Base-by-base conservation (phyloP, 2,329 filamentous ascomycete species). In the Paecilomyces variotii region DNA sequence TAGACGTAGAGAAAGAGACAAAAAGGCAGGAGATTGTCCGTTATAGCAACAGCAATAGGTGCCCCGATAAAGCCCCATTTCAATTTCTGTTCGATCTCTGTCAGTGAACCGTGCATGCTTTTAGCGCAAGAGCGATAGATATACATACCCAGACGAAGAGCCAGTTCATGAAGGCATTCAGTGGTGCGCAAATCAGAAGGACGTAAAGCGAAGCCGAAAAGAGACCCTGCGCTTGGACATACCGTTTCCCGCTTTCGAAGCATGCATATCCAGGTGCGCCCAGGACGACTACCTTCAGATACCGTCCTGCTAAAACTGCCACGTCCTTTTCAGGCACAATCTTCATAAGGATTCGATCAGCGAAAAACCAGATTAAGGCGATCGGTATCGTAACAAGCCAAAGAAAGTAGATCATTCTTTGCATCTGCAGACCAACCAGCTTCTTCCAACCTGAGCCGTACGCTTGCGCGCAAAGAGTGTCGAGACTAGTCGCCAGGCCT, bases 391-490 rank as follows among this genome's bases (percentile, higher is more conserved):
- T 88, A 63, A 91, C 81, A 2, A 81, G 71, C 78, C 88, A 87
- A 2, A 94, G 80, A 69, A 94, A 92, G 69, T 81, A 88, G 1
- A 89, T 79, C 89, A 93, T 93, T 58, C 89, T 82, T 74, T 94
- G 89, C 62, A 90, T 82, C 67, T 94, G 90, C 57, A 94, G 73
- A 1, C 90, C 93, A 59, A 97, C 93, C 4, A 97, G 83, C 65
- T 92, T 89, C 70, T 89, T 95, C 71, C 88, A 89, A 0, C 93
- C 93, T 0, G 90, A 95, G 2, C 94, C 93, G 70, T 95, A 97
- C 0, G 94, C 93, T 74, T 97, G 93, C 0, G 93, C 85, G 72
- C 93, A 97, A 2, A 97, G 84, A 0, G 93, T 97, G 74, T 97
- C 93, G 39, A 97, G 80, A 63, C 88, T 90, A 3, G 93, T 97